phyloP scores from a whole-genome alignment of 2,329 filamentous ascomycete genomes.

The Alternaria sp. region DNA sequence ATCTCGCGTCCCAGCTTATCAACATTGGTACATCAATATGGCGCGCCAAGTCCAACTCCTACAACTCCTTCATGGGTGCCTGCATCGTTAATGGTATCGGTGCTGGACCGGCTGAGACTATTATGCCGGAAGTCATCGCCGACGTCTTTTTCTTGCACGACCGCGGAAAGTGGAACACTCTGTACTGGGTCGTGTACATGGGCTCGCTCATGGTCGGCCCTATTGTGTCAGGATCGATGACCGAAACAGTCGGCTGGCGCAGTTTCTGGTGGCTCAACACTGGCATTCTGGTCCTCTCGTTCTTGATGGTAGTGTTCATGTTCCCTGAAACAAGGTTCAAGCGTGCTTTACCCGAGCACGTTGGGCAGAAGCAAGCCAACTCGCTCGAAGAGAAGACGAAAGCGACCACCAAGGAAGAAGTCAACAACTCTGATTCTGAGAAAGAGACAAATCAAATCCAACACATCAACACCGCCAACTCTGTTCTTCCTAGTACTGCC shows the following conservation, averaged over 20 bases:
- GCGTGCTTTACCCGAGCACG: slow-evolving; percentile 52
- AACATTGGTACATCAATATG: slow-evolving; percentile 64
- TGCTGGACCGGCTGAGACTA: slow-evolving; percentile 68
- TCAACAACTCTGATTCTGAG: slow-evolving; percentile 22
- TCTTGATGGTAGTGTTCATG: slow-evolving; percentile 64
- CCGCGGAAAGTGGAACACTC: slow-evolving; percentile 67
- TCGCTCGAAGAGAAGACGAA: slow-evolving; percentile 31
- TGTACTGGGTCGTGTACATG: slow-evolving; percentile 71
- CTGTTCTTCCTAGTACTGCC: slow-evolving; percentile 28
- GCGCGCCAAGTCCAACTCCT: slow-evolving; percentile 66
- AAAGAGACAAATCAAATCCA: slow-evolving; percentile 35
- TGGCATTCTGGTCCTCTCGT: slow-evolving; percentile 59
- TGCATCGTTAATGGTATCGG: slow-evolving; percentile 69
- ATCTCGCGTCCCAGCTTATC: slow-evolving; percentile 61
- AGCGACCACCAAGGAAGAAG: slow-evolving; percentile 20
- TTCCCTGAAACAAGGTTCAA: slow-evolving; percentile 71
- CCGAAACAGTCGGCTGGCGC: slow-evolving; percentile 65
- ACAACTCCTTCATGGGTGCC: slow-evolving; percentile 70
- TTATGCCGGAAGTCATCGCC: slow-evolving; percentile 69
- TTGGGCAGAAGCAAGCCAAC: slow-evolving; percentile 13
- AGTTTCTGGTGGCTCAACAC: slow-evolving; percentile 74
- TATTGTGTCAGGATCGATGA: slow-evolving; percentile 69
- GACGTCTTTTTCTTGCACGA: slow-evolving; percentile 72
- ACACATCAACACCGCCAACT: slow-evolving; percentile 31
- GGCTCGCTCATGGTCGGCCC: slow-evolving; percentile 66